Percentiles rank a stretch among this genome's conserved stretches.
These are phyloP conservation scores for Lipomyces lipofer DNA, from an alignment of 805 yeast genomes.

Conservation along the genomic window DNA sequence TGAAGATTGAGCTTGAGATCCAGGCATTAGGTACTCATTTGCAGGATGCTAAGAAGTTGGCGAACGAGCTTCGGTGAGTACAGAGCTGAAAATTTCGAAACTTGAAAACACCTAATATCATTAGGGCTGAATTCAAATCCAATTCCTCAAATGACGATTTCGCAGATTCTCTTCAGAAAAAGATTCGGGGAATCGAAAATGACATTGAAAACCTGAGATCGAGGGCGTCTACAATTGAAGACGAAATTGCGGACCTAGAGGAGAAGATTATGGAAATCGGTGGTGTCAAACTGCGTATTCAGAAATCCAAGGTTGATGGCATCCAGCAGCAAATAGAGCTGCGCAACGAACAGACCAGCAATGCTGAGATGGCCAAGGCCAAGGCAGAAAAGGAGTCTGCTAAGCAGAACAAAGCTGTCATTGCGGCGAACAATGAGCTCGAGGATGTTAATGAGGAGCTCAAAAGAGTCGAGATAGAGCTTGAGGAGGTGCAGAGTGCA, in stretches of 20 bases:
- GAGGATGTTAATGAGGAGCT: slow-evolving; percentile 41
- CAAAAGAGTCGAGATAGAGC: slow-evolving; percentile 39
- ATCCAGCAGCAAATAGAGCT: slow-evolving; percentile 65
- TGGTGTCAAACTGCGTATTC: slow-evolving; percentile 78
- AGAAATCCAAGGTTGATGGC: slow-evolving; percentile 79
- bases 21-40: slow-evolving; percentile 59
- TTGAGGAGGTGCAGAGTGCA: slow-evolving; percentile 43
- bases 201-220: slow-evolving; percentile 51
- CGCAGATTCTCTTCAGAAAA: slow-evolving; percentile 36
- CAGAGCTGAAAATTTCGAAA: too few relatives aligned
- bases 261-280: slow-evolving; percentile 87
- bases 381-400: slow-evolving; percentile 66
- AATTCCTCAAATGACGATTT: slow-evolving; percentile 37
- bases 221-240: slow-evolving; percentile 57
- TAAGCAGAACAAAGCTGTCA: slow-evolving; percentile 52
- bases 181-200: slow-evolving; percentile 29
- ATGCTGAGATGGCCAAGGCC: slow-evolving; percentile 55
- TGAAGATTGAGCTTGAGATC: slow-evolving; percentile 63
- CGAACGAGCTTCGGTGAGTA: slow-evolving; percentile 49
- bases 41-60: slow-evolving; percentile 47
- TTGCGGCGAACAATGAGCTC: slow-evolving; percentile 52
- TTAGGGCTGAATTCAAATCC: slow-evolving; percentile 26
- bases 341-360: slow-evolving; percentile 55
- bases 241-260: slow-evolving; percentile 60
- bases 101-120: too few relatives aligned